Evolutionary conservation across 441 rosid species (phyloP).

Genomic region (Euphorbia schlechtendalii): DNA sequence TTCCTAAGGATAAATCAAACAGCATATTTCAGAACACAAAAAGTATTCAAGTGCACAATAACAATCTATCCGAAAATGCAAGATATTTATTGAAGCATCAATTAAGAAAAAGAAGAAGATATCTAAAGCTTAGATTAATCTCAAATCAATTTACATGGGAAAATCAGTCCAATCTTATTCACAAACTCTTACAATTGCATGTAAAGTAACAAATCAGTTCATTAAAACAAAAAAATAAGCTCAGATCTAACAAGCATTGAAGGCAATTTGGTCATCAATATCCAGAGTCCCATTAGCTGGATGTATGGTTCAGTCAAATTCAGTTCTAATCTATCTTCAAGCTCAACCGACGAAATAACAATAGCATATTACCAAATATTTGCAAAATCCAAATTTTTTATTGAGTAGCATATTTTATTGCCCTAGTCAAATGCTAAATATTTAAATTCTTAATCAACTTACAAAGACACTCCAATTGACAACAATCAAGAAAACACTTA

Average conservation of each 20-base stretch:
- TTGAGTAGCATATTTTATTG: not conserved
- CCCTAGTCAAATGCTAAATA: slow-evolving; percentile 7
- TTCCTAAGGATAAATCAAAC: slow-evolving; percentile 49
- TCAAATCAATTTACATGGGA: not conserved
- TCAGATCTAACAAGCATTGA: slow-evolving; percentile 3
- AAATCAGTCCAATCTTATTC: not conserved
- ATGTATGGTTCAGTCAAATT: not conserved
- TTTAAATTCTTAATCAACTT: not conserved
- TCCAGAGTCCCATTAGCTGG: no score
- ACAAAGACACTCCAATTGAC: not conserved
- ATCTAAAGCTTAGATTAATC: no score
- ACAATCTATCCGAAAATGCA: not conserved
- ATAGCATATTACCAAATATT: not conserved
- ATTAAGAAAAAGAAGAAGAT: no score
- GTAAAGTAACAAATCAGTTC: not conserved
- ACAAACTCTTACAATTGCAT: slow-evolving; percentile 6
- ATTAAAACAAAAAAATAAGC: not conserved
- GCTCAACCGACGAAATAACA: not conserved
- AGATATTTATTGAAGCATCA: not conserved
- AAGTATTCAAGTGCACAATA: not conserved
- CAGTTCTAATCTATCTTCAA: not conserved
- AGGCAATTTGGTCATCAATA: no score
- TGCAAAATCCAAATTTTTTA: not conserved
- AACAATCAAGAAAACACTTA: not conserved
- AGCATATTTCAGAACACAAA: not conserved